Percentiles rank a stretch among this genome's conserved stretches.
phyloP scores from a whole-genome alignment of 2,329 filamentous ascomycete species.

The Seiridium unicorne region DNA sequence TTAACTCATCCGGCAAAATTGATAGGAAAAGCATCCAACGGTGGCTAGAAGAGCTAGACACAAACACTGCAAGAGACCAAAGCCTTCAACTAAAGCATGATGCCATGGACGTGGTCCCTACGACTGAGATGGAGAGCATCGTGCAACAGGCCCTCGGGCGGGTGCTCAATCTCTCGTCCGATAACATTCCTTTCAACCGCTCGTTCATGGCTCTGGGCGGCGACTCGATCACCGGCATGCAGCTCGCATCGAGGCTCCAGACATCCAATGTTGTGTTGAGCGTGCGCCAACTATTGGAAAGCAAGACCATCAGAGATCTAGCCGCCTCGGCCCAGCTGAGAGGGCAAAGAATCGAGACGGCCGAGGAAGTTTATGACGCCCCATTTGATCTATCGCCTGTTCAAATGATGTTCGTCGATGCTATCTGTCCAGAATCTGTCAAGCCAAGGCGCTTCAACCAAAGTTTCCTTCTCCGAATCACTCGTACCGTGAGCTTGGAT shows the following conservation, averaged over 20 bases:
- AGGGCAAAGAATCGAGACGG: not conserved
- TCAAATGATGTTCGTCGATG: conserved; percentile 2
- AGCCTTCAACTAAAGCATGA: not conserved
- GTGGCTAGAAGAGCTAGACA: conserved; percentile 12
- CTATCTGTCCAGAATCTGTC: not conserved
- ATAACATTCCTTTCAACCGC: conserved; percentile 3
- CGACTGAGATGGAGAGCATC: conserved; percentile 8
- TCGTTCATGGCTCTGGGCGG: conserved; percentile 9
- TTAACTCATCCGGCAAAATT: conserved; percentile 13
- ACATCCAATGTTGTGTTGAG: not conserved
- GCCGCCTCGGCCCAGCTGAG: not conserved
- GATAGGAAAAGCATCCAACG: conserved; percentile 9
- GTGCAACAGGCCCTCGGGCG: conserved; percentile 10
- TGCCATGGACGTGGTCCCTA: not conserved
- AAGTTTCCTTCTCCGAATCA: conserved; percentile 2
- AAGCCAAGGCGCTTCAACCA: not conserved
- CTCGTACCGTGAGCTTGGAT: not conserved
- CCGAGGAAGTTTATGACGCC: not conserved
- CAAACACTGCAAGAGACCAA: not conserved
- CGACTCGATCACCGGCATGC: conserved; percentile 12
- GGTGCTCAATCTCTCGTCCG: conserved; percentile 9
- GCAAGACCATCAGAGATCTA: not conserved
- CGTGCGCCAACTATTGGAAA: not conserved
- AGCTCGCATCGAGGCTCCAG: conserved; percentile 7
- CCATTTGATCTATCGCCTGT: conserved; percentile 3